A percentile compares a stretch with the other conserved stretches of the same genome.
Conservation (phyloP, 306 rosid species). For the Quercus cerris region DNA sequence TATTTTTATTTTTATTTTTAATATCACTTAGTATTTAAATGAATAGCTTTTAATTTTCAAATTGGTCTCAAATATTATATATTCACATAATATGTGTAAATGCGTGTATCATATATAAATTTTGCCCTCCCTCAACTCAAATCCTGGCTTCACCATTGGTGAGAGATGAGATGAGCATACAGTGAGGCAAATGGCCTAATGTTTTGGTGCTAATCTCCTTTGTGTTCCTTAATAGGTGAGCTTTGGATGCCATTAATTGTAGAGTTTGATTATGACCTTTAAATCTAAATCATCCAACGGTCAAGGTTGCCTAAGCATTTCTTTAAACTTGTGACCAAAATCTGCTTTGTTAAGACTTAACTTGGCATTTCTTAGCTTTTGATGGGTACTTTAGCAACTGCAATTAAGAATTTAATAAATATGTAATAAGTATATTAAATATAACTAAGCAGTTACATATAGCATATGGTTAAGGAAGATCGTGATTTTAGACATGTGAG, state of each 20-base stretch:
- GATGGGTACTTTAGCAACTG: constrained; percentile 26
- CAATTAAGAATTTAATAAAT: constrained; percentile 19
- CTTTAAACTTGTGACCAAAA: no score
- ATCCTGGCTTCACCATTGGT: no score
- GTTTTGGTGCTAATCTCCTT: constrained; percentile 14
- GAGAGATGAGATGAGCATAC: constrained; percentile 24
- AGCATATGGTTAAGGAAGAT: neutral
- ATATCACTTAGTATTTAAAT: no score
- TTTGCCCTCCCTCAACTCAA: no score
- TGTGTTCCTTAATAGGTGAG: constrained; percentile 49
- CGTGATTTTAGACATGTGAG: neutral
- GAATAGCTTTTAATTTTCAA: no score
- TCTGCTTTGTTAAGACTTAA: neutral
- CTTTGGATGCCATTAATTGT: constrained; percentile 32
- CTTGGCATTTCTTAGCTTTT: neutral
- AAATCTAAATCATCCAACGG: constrained; percentile 40
- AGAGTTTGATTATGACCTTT: constrained; percentile 22
- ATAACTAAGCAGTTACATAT: constrained; percentile 23
- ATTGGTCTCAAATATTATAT: no score
- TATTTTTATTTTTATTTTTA: no score
- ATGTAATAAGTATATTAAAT: constrained; percentile 20
- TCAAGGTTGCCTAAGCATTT: no score
- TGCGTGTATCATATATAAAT: no score
- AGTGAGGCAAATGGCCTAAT: constrained; percentile 19
- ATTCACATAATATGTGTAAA: no score